Percentiles rank a stretch among this genome's conserved stretches.
phyloP scores from a whole-genome alignment of 441 rosid species.

The Theobroma grandiflorum region DNA sequence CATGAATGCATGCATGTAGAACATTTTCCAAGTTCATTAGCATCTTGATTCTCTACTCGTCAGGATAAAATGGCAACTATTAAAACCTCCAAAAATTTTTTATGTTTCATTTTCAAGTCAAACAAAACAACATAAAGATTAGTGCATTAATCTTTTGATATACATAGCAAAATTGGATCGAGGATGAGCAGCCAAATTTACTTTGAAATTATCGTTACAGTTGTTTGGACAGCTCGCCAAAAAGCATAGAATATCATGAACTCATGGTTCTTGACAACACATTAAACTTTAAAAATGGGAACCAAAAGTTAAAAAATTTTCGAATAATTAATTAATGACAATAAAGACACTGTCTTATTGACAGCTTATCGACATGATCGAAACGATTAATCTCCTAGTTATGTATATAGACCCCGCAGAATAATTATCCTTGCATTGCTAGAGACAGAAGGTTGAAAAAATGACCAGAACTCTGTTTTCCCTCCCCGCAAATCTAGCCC shows the following conservation, averaged over 20 bases:
- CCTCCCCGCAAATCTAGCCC: constrained; percentile 40
- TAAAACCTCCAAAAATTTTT: neutral
- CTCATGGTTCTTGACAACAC: neutral
- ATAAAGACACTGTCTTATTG: neutral
- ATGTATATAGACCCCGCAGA: neutral
- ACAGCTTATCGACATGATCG: constrained; percentile 19
- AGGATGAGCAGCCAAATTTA: neutral
- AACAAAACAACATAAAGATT: neutral
- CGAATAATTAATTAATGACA: neutral
- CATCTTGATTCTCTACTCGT: neutral
- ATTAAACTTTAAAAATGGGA: neutral
- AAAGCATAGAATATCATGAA: neutral
- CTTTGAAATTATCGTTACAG: neutral
- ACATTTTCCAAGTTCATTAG: neutral
- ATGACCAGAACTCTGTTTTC: neutral
- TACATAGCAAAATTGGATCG: neutral
- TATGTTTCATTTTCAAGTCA: neutral
- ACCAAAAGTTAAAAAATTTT: neutral
- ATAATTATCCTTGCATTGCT: neutral
- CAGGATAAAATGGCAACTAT: neutral
- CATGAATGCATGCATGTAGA: no score
- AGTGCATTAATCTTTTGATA: neutral
- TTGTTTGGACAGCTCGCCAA: constrained; percentile 1
- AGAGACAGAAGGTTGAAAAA: neutral
- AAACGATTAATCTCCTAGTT: constrained; percentile 1